Base-by-base conservation (phyloP, 2,329 filamentous ascomycete species). In the Venturia nashicola region DNA sequence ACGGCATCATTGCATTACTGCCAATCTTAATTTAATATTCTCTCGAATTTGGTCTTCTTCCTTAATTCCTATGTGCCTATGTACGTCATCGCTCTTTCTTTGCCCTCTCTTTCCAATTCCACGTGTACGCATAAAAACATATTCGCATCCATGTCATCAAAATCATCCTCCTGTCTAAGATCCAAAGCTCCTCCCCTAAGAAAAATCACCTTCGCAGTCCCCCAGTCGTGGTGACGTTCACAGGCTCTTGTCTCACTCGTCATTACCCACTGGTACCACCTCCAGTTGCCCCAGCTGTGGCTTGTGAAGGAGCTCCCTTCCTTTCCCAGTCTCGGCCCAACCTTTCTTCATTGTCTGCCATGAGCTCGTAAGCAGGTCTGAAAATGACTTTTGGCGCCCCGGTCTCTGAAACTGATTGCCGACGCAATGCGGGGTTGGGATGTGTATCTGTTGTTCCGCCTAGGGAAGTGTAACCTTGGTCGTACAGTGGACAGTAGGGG, bases 381-480 rank as follows among this genome's bases (percentile, higher is more conserved):
- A 74, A 76, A 40, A 71, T 72, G 32, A 57, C 48, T 5, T 54
- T 55, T 8, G 65, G 46, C 67, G 69, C n/a, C n/a, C 42, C 18
- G 66, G 34, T n/a, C 55, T 69, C 67, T 14, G 68, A 67, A 48
- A 55, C 70, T 67, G 54, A 61, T 36, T 46, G 39, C 2, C 70
- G 68, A 23, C 72, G 71, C 20, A 76, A 72, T 23, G 83, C 84
- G 11, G 94, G 94, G 72, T 99, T 99, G 0, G 91, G 92, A 67
- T 89, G 83, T 2, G 94, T 99, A 76, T 99, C 91, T 64, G 85
- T 86, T 32, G 86, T 91, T 3, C 94, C 93, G 23, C 94, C 94
- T n/a, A 99, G 80, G 67, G 89, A 93, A 2, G 94, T 96, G 75
- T 94, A 97, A 11, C 93, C 93, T 68, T 80, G 79, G 73, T 97